Evolutionary conservation across 192 early-diverging fungal species (phyloP).

Genomic region (Coemansia sp.): DNA sequence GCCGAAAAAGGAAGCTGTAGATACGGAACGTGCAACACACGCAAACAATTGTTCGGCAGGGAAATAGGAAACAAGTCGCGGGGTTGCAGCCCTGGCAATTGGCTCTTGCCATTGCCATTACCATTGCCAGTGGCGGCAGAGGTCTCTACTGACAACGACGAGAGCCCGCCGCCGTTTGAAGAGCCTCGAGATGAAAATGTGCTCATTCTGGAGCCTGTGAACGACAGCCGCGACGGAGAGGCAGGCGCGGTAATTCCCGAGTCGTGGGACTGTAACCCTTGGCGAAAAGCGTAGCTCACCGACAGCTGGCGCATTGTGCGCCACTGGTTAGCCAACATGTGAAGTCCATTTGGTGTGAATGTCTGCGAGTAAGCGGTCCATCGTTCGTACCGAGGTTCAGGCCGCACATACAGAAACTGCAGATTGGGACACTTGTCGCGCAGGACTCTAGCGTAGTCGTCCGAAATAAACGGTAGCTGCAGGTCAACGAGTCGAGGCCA

Average conservation of each 20-base stretch:
- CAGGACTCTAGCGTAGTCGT: conserved; percentile 26
- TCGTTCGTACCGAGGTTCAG: conserved; percentile 52
- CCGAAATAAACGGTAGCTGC: conserved; percentile 47
- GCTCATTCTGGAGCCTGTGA: conserved; percentile 23
- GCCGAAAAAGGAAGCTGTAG: conserved; percentile 39
- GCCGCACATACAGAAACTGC: conserved; percentile 37
- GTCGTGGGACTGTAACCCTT: conserved; percentile 7
- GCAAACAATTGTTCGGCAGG: conserved; percentile 24
- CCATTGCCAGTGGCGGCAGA: neutral
- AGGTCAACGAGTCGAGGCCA: conserved; percentile 44
- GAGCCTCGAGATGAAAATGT: conserved; percentile 13
- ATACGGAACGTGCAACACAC: conserved; percentile 42
- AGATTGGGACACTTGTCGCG: conserved; percentile 44
- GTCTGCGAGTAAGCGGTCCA: conserved; percentile 48
- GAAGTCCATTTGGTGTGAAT: conserved; percentile 39
- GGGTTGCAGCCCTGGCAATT: conserved; percentile 26
- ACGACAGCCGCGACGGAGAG: conserved; percentile 29
- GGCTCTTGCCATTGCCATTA: neutral
- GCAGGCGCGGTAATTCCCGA: neutral
- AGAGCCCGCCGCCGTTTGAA: neutral
- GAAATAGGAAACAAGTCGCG: conserved; percentile 32
- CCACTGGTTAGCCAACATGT: conserved; percentile 42
- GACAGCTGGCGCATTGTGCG: conserved; percentile 40
- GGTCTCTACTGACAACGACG: neutral
- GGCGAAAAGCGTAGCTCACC: conserved; percentile 43